A percentile compares a stretch with the other conserved stretches of the same genome.
Conservation (phyloP, 257 asterid species). For the Solanum medicagineum region DNA sequence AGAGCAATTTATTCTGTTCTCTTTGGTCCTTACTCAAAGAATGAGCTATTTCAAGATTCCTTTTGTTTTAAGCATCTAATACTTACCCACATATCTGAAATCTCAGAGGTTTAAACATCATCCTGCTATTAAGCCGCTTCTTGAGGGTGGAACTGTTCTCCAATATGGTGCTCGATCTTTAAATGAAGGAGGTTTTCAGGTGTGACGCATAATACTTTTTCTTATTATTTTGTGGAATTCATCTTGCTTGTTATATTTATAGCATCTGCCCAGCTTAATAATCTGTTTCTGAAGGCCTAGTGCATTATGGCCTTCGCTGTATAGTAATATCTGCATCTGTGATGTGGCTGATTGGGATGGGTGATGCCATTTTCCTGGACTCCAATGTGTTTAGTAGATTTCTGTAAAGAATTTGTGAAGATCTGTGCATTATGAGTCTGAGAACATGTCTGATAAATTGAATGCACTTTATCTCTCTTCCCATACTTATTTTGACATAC, state of each 20-base stretch:
- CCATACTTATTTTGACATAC: not conserved
- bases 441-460: not conserved
- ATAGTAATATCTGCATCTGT: not conserved
- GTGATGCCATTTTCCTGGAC: not conserved
- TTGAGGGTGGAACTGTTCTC: conserved; percentile 73
- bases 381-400: not conserved
- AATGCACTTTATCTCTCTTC: not conserved
- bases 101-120: conserved; percentile 83
- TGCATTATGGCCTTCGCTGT: not conserved
- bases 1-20: not conserved
- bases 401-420: not conserved
- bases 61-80: not conserved
- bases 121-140: conserved; percentile 73
- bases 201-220: not conserved
- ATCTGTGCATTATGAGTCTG: not conserved
- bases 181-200: conserved; percentile 99
- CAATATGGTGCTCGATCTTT: conserved; percentile 95
- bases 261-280: not conserved
- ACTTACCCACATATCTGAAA: not conserved
- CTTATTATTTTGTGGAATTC: not conserved
- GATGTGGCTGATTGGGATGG: not conserved
- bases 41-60: not conserved
- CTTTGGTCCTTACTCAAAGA: not conserved
- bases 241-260: not conserved
- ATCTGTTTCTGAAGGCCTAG: not conserved